Percentiles rank a stretch among this genome's conserved stretches.
These are phyloP conservation scores for Dalbergia cochinchinensis DNA, from an alignment of 306 rosid genomes.

Conservation along the genomic window DNA sequence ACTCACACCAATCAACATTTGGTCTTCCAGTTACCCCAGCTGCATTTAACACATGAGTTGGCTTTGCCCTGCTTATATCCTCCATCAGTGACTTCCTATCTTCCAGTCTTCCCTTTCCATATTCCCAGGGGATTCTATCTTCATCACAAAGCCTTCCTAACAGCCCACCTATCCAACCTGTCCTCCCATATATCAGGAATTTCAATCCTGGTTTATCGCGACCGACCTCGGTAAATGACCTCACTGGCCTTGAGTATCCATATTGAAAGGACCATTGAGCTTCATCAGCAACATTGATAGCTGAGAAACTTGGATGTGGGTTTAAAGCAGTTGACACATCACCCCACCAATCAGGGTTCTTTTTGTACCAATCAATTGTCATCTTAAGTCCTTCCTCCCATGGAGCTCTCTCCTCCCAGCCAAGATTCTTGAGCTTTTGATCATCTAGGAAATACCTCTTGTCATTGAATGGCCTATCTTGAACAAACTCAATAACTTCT, in stretches of 20 bases:
- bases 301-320: conserved; percentile 67
- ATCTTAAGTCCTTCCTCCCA: conserved; percentile 77
- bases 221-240: conserved; percentile 55
- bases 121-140: conserved; percentile 62
- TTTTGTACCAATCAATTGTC: conserved; percentile 73
- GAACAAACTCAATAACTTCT: conserved; percentile 66
- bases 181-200: conserved; percentile 75
- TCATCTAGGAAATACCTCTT: conserved; percentile 80
- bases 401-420: conserved; percentile 69
- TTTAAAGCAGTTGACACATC: conserved; percentile 71
- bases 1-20: conserved; percentile 85
- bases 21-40: conserved; percentile 84
- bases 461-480: conserved; percentile 85
- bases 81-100: conserved; percentile 67
- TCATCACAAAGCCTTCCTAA: conserved; percentile 69
- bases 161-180: conserved; percentile 80
- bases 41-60: conserved; percentile 77
- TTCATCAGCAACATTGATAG: conserved; percentile 59
- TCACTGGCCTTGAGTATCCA: conserved; percentile 58
- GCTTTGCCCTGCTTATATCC: conserved; percentile 59
- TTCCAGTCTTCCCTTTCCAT: conserved; percentile 70
- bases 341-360: conserved; percentile 81
- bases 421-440: conserved; percentile 71
- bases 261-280: conserved; percentile 65
- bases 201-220: conserved; percentile 45